Evolutionary conservation across 192 early-diverging fungal genomes (phyloP), one percentile per base, ranked within the genome.

Genomic region (Coemansia sp.): DNA sequence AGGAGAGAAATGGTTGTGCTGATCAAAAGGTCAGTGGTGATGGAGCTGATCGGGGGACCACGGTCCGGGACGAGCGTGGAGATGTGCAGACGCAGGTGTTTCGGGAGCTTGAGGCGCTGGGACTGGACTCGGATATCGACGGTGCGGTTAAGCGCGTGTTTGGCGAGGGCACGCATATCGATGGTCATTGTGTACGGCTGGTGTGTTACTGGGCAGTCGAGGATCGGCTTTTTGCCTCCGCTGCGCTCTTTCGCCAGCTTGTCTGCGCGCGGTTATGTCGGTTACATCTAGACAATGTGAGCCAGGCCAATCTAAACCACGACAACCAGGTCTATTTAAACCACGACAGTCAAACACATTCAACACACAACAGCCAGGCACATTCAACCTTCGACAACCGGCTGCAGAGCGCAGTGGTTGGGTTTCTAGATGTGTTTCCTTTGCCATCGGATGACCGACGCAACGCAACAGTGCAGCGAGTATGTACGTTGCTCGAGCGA

Each of bases 161-260:
- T 55, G 53, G 53, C 53, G 29, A 55, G 3, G 4, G 0, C 16
- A n/a, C 12, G 12, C 26, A 26, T 4, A 55, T 55, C 9, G 29
- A 55, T 17, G 53, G 53, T 0, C 53, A 55, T 27, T 6, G 53
- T 5, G 53, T 75, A 5, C 68, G 74, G 6, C 27, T 77, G 26
- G 50, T 77, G 22, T 77, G 74, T 59, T 77, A 64, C 65, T 77
- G 74, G 74, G 74, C 74, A 11, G 65, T 61, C 16, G 69, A 68
- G 19, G 61, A 64, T 39, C 55, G 48, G 51, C 21, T 64, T 8
- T 35, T 57, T 5, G 43, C 35, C 2, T 54, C 60, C 9, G 52
- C 23, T 2, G 59, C 61, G 4, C 68, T 59, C 47, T 61, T 70
- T 26, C 68, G 74, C 39, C 23, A 50, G 23, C 60, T 76, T 4